Evolutionary conservation across 2,329 filamentous ascomycete species (phyloP).

Genomic region (Aspergillus amoenus): DNA sequence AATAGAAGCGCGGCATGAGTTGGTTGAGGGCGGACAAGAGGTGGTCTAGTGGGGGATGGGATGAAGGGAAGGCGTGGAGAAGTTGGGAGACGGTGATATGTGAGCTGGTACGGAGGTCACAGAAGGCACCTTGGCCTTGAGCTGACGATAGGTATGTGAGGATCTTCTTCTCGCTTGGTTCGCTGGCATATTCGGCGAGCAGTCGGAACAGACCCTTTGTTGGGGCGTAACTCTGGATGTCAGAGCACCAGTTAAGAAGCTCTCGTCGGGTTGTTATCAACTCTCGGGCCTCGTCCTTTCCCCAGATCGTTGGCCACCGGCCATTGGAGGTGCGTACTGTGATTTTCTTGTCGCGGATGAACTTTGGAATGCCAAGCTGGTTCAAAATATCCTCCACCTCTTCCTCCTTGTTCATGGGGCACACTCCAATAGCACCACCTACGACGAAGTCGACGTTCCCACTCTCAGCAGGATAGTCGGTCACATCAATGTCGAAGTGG

Average conservation of each 20-base stretch:
- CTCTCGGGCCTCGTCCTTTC: conserved; percentile 79
- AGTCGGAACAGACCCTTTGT: conserved; percentile 84
- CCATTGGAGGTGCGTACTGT: conserved; percentile 75
- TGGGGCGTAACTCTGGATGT: conserved; percentile 88
- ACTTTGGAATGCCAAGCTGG: conserved; percentile 74
- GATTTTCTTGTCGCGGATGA: conserved; percentile 80
- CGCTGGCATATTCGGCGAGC: conserved; percentile 78
- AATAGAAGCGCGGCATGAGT: conserved; percentile 98
- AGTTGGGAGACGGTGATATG: conserved; percentile 84
- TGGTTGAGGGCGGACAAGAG: conserved; percentile 78
- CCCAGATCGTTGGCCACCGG: conserved; percentile 98
- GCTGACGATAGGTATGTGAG: conserved; percentile 81
- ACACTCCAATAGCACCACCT: conserved; percentile 90
- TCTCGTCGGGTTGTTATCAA: conserved; percentile 88
- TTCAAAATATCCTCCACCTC: conserved; percentile 84
- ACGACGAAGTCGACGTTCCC: conserved; percentile 90
- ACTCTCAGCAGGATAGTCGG: conserved; percentile 82
- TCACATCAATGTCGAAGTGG: conserved; percentile 96
- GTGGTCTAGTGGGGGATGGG: conserved; percentile 80
- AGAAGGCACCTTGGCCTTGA: conserved; percentile 89
- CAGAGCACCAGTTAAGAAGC: conserved; percentile 92
- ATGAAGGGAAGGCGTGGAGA: conserved; percentile 86
- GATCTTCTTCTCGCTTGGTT: conserved; percentile 83
- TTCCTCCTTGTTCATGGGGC: conserved; percentile 76
- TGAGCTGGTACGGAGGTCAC: conserved; percentile 86